Conservation (phyloP, 2,329 filamentous ascomycete species). For the Daldinia eschscholtzii region DNA sequence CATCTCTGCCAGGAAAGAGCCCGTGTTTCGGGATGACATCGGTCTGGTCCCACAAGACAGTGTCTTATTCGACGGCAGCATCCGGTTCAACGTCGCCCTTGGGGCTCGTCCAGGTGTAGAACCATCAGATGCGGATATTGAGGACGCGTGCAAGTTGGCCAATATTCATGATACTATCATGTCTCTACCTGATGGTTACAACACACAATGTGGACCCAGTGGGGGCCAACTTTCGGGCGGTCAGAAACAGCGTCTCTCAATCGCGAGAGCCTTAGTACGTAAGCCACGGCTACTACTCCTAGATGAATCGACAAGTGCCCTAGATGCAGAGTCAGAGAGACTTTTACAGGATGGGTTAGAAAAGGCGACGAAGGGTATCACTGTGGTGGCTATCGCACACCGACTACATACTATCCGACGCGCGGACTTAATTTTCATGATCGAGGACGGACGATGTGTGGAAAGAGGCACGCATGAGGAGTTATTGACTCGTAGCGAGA, state of each 20-base stretch:
- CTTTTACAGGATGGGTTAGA: slow-evolving; percentile 76
- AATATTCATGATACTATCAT: slow-evolving; percentile 78
- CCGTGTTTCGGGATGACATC: slow-evolving; percentile 64
- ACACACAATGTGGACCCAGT: slow-evolving; percentile 77
- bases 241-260: slow-evolving; percentile 81
- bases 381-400: slow-evolving; percentile 70
- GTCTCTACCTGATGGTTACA: slow-evolving; percentile 72
- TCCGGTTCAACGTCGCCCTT: slow-evolving; percentile 68
- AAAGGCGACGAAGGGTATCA: slow-evolving; percentile 65
- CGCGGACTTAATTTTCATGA: slow-evolving; percentile 69
- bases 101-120: slow-evolving; percentile 67
- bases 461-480: slow-evolving; percentile 67
- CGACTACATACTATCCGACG: slow-evolving; percentile 68
- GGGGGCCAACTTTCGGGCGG: slow-evolving; percentile 82
- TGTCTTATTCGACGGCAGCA: slow-evolving; percentile 68
- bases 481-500: slow-evolving; percentile 65
- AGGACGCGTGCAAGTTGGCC: slow-evolving; percentile 74
- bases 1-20: slow-evolving; percentile 58
- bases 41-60: slow-evolving; percentile 70
- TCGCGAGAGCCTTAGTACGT: slow-evolving; percentile 80
- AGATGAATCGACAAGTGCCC: slow-evolving; percentile 83
- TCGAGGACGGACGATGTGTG: slow-evolving; percentile 66
- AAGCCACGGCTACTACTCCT: slow-evolving; percentile 79
- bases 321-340: slow-evolving; percentile 78
- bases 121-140: slow-evolving; percentile 70